phyloP scores from a whole-genome alignment of 1,139 yeast species.

The Blastobotrys proliferans region DNA sequence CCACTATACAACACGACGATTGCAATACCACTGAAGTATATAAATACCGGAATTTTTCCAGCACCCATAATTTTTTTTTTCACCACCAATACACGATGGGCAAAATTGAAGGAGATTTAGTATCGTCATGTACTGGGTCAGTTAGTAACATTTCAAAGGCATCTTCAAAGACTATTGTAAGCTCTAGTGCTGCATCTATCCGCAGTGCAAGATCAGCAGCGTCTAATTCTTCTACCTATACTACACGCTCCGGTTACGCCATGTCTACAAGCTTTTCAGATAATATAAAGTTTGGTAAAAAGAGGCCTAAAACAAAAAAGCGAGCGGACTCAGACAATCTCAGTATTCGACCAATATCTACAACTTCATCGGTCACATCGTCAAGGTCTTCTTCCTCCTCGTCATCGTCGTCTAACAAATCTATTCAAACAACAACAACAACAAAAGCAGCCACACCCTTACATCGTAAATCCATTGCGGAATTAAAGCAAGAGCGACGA shows the following conservation, averaged over 20 bases:
- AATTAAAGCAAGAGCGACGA: not conserved
- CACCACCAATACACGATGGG: not conserved
- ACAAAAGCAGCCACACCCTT: not conserved
- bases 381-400: too few species aligned
- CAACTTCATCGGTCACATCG: not conserved
- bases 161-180: not conserved
- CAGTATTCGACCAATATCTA: not conserved
- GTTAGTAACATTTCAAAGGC: not conserved
- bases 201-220: not conserved
- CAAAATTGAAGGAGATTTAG: constrained; percentile 1
- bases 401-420: too few species aligned
- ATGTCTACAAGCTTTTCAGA: constrained; percentile 6
- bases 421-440: too few species aligned
- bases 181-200: not conserved
- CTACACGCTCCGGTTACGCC: constrained; percentile 2
- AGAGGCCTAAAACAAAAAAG: not conserved
- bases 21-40: too few species aligned
- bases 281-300: constrained; percentile 5
- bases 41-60: not conserved
- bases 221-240: not conserved
- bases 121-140: constrained; percentile 2
- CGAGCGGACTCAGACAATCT: not conserved
- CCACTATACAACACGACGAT: too few species aligned
- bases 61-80: not conserved
- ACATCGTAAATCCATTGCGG: not conserved